Base-by-base conservation (phyloP, 495 filamentous ascomycete genomes). In the Neurospora sp. region DNA sequence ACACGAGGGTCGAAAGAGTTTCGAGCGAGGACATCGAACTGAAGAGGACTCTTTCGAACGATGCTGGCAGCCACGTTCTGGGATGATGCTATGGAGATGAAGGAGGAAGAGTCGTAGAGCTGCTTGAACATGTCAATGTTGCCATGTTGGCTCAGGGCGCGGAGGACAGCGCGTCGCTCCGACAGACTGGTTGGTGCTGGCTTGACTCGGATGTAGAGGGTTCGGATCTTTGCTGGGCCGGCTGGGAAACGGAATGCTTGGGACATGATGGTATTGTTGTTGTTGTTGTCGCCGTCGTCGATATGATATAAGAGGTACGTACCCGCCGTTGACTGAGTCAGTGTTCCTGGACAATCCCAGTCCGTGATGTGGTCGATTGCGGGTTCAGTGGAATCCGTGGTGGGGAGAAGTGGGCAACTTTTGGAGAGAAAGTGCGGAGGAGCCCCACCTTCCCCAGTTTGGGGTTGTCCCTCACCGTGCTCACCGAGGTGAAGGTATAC, bases 121-220 rank as follows among this genome's bases (percentile, higher is more conserved):
- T 88, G 90, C 80, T 90, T 89, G 83, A 93, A 98, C 75, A 90
- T 89, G 31, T 89, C 87, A 10, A 98, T 88, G 70, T 93, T 88
- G 71, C 93, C 93, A 80, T 92, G 92, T 78, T 87, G 87, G 79
- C 93, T 90, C 35, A 98, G 82, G 31, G 91, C 87, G 42, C 87
- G 85, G 35, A 96, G 85, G 39, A 98, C 84, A 39, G 90, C 86
- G 70, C 90, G 89, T 66, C 91, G 91, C 77, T 97, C 93, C 31
- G 84, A 78, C n/a, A 97, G 84, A 75, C 81, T 89, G 14, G 81
- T 81, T 0, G 93, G 90, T 0, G 87, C 82, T 0, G 93, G 93
- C 23, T 81, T 76, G 66, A 93, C 88, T 71, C 85, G 88, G 44
- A 97, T 78, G 77, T 90, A 90, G 14, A 96, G 82, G 0, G 82